phyloP scores from a whole-genome alignment of 2,329 filamentous ascomycete species.

The Leptographium wingfieldii region DNA sequence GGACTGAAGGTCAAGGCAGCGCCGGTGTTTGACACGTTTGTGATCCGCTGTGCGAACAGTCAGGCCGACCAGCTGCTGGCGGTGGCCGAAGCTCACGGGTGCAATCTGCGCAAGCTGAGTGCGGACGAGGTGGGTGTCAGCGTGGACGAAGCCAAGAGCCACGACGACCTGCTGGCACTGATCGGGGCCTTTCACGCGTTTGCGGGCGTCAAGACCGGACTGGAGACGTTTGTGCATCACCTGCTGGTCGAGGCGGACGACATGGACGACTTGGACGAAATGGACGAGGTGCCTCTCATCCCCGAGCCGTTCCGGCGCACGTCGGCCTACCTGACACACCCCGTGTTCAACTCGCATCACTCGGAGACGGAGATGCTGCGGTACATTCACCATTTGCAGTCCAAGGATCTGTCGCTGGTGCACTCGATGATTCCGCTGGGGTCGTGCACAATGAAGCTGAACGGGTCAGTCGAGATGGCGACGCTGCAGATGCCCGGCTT shows the following conservation, averaged over 20 bases:
- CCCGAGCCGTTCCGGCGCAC: constrained; percentile 54
- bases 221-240: constrained; percentile 22
- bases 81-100: constrained; percentile 35
- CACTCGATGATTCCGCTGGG: constrained; percentile 97
- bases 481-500: constrained; percentile 68
- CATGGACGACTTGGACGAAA: too few relatives aligned
- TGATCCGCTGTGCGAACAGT: constrained; percentile 39
- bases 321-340: constrained; percentile 70
- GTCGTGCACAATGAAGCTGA: constrained; percentile 98
- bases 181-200: constrained; percentile 9
- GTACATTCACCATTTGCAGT: constrained; percentile 87
- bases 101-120: constrained; percentile 43
- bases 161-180: constrained; percentile 15
- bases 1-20: constrained; percentile 40
- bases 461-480: constrained; percentile 86
- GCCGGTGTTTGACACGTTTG: constrained; percentile 61
- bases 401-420: constrained; percentile 84
- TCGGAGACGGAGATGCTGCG: constrained; percentile 89
- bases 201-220: neutral
- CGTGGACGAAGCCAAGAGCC: constrained; percentile 49
- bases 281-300: constrained; percentile 19
- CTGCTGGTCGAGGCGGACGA: constrained; percentile 19
- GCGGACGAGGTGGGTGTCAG: constrained; percentile 55
- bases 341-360: constrained; percentile 89
- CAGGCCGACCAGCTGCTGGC: constrained; percentile 34